Conservation (phyloP, 2,329 filamentous ascomycete genomes). For the Pyrenochaeta sp. region DNA sequence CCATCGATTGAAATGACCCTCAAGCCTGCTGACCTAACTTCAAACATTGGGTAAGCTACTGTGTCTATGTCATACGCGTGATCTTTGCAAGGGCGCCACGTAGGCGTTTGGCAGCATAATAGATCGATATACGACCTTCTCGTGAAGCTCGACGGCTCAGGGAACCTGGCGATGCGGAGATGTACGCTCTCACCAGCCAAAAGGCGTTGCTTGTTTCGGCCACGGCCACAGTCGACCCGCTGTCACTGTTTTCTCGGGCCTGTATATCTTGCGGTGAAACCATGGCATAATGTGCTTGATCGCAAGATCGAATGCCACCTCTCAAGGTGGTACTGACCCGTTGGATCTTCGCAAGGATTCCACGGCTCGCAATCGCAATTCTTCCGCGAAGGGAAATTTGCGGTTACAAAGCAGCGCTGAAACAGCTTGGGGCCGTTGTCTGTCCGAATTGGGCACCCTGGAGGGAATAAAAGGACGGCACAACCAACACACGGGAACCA, state of each 20-base stretch:
- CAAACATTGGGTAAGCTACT: conserved; percentile 4
- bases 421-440: conserved; percentile 15
- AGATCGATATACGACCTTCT: no score
- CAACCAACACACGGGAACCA: not conserved
- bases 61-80: not conserved
- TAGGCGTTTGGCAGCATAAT: not conserved
- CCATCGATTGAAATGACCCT: not conserved
- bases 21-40: conserved; percentile 4
- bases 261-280: not conserved
- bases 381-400: conserved; percentile 14
- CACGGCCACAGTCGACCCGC: not conserved
- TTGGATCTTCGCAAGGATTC: conserved; percentile 22
- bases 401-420: conserved; percentile 14
- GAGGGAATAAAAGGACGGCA: conserved; percentile 9
- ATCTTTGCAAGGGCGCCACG: not conserved
- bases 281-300: conserved; percentile 8
- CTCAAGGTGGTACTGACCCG: conserved; percentile 8
- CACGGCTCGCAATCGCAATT: conserved; percentile 10
- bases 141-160: no score
- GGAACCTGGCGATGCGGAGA: no score
- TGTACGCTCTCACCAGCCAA: no score
- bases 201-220: not conserved
- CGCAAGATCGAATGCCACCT: conserved; percentile 14
- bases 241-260: not conserved
- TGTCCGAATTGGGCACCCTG: conserved; percentile 15